phyloP scores from a whole-genome alignment of 306 rosid genomes.

The Quercus aquifolioides region DNA sequence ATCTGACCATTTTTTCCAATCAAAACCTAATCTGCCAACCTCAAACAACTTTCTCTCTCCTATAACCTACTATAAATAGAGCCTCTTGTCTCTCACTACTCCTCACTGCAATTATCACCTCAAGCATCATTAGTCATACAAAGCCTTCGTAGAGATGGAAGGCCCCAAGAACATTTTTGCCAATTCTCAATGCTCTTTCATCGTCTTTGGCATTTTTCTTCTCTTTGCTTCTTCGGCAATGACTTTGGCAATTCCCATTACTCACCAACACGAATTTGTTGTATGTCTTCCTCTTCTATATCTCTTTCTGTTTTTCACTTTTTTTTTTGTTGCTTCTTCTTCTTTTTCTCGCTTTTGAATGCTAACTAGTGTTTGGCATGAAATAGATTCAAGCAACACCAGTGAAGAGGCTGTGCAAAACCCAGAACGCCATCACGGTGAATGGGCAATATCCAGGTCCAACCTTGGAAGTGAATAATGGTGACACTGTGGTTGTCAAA shows the following conservation, averaged over 20 bases:
- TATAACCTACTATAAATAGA: slow-evolving; percentile 28
- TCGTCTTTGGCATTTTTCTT: slow-evolving; percentile 42
- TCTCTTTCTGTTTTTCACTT: neutral
- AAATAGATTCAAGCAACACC: slow-evolving; percentile 77
- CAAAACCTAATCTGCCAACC: slow-evolving; percentile 72
- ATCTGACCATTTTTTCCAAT: slow-evolving; percentile 34
- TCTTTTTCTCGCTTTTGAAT: neutral
- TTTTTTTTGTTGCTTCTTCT: neutral
- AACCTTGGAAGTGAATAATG: slow-evolving; percentile 76
- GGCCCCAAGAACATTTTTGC: slow-evolving; percentile 16
- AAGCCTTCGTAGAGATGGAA: slow-evolving; percentile 28
- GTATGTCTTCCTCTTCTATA: slow-evolving; percentile 41
- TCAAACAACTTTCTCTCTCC: slow-evolving; percentile 27
- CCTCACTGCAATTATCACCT: slow-evolving; percentile 3
- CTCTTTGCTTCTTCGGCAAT: slow-evolving; percentile 54
- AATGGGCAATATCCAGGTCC: slow-evolving; percentile 94
- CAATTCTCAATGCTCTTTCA: slow-evolving; percentile 15
- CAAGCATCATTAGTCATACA: neutral
- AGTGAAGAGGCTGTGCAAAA: slow-evolving; percentile 99
- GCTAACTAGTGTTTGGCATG: neutral
- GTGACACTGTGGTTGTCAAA: slow-evolving; percentile 74
- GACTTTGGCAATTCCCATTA: slow-evolving; percentile 49
- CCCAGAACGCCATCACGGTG: slow-evolving; percentile 71
- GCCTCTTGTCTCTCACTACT: slow-evolving; percentile 20
- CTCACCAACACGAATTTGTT: slow-evolving; percentile 69